Evolutionary conservation across 225 moss, liverwort and hornwort genomes (phyloP).

Genomic region (Antitrichia curtipendula): DNA sequence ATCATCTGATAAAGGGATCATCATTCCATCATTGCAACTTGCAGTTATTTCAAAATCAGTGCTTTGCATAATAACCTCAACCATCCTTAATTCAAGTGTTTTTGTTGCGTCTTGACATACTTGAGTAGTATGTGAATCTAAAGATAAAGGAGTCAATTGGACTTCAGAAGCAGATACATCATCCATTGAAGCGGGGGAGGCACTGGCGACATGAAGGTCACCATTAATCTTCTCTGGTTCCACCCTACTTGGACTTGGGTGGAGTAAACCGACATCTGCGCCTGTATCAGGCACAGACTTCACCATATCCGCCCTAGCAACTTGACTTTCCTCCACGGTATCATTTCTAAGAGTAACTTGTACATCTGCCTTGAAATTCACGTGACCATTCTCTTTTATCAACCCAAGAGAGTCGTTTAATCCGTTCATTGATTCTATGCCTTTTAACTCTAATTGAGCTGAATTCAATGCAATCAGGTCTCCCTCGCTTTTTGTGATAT

Average conservation of each 20-base stretch:
- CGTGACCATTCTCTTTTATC: neutral
- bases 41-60: neutral
- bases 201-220: neutral
- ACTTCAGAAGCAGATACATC: neutral
- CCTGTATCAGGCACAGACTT: neutral
- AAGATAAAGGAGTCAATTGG: neutral
- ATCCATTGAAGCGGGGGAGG: neutral
- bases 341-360: neutral
- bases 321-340: neutral
- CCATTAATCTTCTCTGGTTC: neutral
- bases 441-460: neutral
- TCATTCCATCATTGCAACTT: conserved; percentile 13
- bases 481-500: neutral
- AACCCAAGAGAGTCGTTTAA: neutral
- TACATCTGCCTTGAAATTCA: neutral
- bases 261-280: neutral
- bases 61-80: conserved; percentile 9
- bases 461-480: neutral
- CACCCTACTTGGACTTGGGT: neutral
- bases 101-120: conserved; percentile 3
- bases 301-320: neutral
- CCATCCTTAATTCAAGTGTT: conserved; percentile 8
- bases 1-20: conserved; percentile 23
- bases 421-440: neutral
- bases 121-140: neutral